Evolutionary conservation across 2,329 filamentous ascomycete species (phyloP), one percentile per base, ranked within the genome.

Genomic region (Hirsutella thompsonii): DNA sequence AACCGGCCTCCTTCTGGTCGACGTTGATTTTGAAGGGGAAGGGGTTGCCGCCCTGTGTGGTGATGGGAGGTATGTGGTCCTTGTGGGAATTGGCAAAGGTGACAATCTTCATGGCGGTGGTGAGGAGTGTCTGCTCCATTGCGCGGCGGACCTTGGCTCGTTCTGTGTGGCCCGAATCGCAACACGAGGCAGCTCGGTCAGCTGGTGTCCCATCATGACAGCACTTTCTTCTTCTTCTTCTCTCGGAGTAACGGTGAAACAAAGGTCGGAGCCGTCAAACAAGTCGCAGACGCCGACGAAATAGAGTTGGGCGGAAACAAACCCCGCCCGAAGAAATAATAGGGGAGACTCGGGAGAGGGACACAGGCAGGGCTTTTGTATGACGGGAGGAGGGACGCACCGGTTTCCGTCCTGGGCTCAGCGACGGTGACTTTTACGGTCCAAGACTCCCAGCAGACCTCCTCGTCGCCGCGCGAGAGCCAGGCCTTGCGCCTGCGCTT

Each of bases 371-470:
- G n/a, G n/a, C n/a, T n/a, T n/a, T n/a, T n/a, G n/a, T n/a, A n/a
- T n/a, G n/a, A n/a, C n/a, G n/a, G n/a, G n/a, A n/a, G n/a, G n/a
- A n/a, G n/a, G 57, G 21, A 21, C 79, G 52, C 66, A 93, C 87
- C 88, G 49, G 79, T 84, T 55, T 96, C 90, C 10, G 86, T 94
- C 55, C 83, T 71, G 23, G 90, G 89, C 52, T 87, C 88, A 9
- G 88, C 86, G 42, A 95, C 79, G n/a, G 88, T 93, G 39, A 96
- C 84, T 61, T 93, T 86, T 49, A 98, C 66, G 36, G 84, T 87
- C 92, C 92, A 98, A 55, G 79, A 80, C 69, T 96, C 92, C 92
- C 92, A 98, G 60, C 88, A 94, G 16, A 95, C 79, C 60, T 95
- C 89, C 59, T 96, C 89, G 49, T 95, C 90, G 20, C 78, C 82